Percentiles rank a stretch among this genome's conserved stretches.
phyloP scores from a whole-genome alignment of 257 asterid species.

The Linaria vulgaris region DNA sequence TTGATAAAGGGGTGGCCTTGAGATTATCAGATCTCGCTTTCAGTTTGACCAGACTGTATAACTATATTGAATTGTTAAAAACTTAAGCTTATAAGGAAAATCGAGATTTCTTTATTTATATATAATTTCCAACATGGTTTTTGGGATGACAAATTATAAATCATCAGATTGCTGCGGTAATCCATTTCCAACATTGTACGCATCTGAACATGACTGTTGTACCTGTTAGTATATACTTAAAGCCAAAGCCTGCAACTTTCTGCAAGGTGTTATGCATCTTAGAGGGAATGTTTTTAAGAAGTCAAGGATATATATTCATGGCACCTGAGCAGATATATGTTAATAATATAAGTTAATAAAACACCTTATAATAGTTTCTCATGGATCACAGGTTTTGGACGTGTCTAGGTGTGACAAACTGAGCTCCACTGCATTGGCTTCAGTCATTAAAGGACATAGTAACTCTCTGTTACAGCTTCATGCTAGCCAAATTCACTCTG shows the following conservation, averaged over 20 bases:
- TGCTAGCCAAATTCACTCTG: slow-evolving; percentile 61
- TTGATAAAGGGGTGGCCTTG: no score
- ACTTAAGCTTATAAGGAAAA: no score
- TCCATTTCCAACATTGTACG: no score
- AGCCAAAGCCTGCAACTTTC: not conserved
- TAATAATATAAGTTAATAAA: not conserved
- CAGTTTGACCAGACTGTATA: no score
- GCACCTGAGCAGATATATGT: not conserved
- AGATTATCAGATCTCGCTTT: no score
- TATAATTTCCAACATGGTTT: no score
- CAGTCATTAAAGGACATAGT: slow-evolving; percentile 45
- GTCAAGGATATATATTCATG: not conserved
- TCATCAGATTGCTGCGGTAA: no score
- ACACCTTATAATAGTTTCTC: slow-evolving; percentile 8
- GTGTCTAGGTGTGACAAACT: slow-evolving; percentile 64
- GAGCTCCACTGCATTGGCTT: slow-evolving; percentile 45
- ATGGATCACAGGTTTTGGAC: slow-evolving; percentile 54
- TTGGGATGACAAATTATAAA: no score
- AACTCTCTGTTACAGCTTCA: slow-evolving; percentile 46
- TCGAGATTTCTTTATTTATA: no score
- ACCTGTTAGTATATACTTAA: no score
- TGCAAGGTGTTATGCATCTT: not conserved
- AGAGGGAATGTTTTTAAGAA: not conserved
- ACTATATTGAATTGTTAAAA: no score
- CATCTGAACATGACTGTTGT: no score